phyloP scores from a whole-genome alignment of 495 filamentous ascomycete species.

The Tricharina praecox region DNA sequence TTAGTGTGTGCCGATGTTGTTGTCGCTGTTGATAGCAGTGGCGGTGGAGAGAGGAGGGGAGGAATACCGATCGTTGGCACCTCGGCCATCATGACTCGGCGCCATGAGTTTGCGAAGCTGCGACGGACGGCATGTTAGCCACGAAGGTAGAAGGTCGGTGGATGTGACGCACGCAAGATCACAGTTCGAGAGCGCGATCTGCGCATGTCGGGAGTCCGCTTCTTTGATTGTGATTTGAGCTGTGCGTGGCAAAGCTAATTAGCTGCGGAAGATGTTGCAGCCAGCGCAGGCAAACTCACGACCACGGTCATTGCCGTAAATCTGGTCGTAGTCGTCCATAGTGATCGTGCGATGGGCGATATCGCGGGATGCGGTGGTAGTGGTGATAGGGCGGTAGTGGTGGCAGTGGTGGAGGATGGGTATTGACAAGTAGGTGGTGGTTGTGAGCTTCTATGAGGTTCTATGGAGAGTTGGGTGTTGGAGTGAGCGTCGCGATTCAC shows the following conservation, averaged over 20 bases:
- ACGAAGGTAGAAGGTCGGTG: neutral
- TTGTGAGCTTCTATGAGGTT: neutral
- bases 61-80: slow-evolving; percentile 56
- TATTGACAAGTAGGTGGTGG: neutral
- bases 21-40: neutral
- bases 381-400: neutral
- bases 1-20: no score
- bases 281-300: slow-evolving; percentile 12
- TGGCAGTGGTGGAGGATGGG: neutral
- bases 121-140: slow-evolving; percentile 2
- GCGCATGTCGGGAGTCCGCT: slow-evolving; percentile 22
- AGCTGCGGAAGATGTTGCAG: neutral
- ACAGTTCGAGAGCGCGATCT: slow-evolving; percentile 27
- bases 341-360: neutral
- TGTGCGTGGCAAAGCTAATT: slow-evolving; percentile 3
- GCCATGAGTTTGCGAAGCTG: slow-evolving; percentile 77
- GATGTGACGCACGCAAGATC: slow-evolving; percentile 23
- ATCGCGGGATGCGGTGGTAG: neutral
- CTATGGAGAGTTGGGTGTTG: no score
- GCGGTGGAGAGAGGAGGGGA: neutral
- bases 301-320: slow-evolving; percentile 25
- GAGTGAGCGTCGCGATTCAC: no score
- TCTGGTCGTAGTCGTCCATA: slow-evolving; percentile 25
- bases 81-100: slow-evolving; percentile 82
- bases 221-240: slow-evolving; percentile 26